Base-by-base conservation (phyloP, 768 basidiomycete species). In the Dacryopinax spathularia region DNA sequence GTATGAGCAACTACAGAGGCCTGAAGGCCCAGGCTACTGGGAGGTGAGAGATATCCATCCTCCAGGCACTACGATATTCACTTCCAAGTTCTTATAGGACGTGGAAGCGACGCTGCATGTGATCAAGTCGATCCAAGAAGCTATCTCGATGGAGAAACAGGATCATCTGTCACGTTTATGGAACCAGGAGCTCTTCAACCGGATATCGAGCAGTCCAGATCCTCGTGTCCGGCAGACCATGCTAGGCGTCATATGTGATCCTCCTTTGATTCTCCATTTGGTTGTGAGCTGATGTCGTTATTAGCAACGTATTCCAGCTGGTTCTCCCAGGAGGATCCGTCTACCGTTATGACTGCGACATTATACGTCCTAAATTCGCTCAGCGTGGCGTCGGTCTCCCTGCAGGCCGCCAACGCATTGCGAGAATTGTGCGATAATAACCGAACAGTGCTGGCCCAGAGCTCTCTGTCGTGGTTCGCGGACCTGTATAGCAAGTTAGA, bases 361-460 rank as follows among this genome's bases (percentile, higher is more conserved):
- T 78, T 77, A 10, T 89, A 86, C 69, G 84, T 91, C 31, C 84
- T 86, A 0, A 76, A 84, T 16, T 87, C 87, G 2, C 75, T 94
- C 27, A 76, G 82, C 0, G 89, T 89, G 65, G 81, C 80, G 5
- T 73, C 74, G 33, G 77, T 86, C 33, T 88, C 81, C 70, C 80
- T 84, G 0, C 80, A 84, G 7, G 91, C 91, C 1, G 91, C 92
- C 0, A 85, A 86, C 60, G 84, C 91, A 0, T 78, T 97, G 29
- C 84, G 89, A 37, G 87, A 91, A 62, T 73, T 96, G 2, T 96
- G 94, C 69, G 93, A 96, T 73, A 84, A 89, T 36, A 96, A 96
- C 71, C 78, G 94, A 62, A 78, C 78, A n/a, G 88, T 85, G 10
- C 77, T 96, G 13, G 89, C 91, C 1, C 82, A 84, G 5, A 90